Percentiles rank a stretch among this genome's conserved stretches.
These are phyloP conservation scores for Monosporascus cannonballus DNA, from an alignment of 2,329 filamentous ascomycete genomes.

Conservation along the genomic window DNA sequence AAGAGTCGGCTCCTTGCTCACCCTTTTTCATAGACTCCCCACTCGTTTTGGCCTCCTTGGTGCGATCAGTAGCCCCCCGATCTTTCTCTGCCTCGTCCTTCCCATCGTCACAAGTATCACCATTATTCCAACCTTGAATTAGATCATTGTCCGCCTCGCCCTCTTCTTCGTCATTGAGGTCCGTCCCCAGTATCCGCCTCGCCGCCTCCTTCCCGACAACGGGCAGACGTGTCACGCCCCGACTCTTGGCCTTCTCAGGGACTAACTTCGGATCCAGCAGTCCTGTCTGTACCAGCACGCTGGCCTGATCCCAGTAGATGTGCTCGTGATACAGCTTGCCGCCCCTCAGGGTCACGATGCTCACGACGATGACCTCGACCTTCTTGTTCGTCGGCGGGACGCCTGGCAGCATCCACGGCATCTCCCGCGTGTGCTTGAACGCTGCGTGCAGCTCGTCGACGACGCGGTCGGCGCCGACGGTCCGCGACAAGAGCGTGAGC, in stretches of 20 bases:
- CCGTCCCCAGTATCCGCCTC: constrained; percentile 27
- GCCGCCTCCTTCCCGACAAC: constrained; percentile 35
- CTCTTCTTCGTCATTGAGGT: constrained; percentile 31
- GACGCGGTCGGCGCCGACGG: constrained; percentile 57
- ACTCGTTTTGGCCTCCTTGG: neutral
- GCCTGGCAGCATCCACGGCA: constrained; percentile 57
- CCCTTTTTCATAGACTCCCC: neutral
- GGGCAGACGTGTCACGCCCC: constrained; percentile 31
- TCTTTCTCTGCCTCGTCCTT: neutral
- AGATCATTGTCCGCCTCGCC: constrained; percentile 38
- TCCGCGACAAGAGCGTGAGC: constrained; percentile 58
- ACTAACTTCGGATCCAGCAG: constrained; percentile 39
- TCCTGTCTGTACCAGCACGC: constrained; percentile 55
- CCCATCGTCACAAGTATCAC: constrained; percentile 17
- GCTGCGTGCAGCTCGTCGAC: constrained; percentile 57
- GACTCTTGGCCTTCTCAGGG: constrained; percentile 27
- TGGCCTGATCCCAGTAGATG: constrained; percentile 63
- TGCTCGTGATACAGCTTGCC: constrained; percentile 61
- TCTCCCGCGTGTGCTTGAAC: constrained; percentile 50
- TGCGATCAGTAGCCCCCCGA: neutral
- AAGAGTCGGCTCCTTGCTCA: neutral
- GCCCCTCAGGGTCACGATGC: constrained; percentile 57
- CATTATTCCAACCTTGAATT: constrained; percentile 30
- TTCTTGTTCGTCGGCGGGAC: constrained; percentile 48
- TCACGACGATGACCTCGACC: constrained; percentile 54